phyloP scores from a whole-genome alignment of 441 rosid species.

The Adansonia rubrostipa region DNA sequence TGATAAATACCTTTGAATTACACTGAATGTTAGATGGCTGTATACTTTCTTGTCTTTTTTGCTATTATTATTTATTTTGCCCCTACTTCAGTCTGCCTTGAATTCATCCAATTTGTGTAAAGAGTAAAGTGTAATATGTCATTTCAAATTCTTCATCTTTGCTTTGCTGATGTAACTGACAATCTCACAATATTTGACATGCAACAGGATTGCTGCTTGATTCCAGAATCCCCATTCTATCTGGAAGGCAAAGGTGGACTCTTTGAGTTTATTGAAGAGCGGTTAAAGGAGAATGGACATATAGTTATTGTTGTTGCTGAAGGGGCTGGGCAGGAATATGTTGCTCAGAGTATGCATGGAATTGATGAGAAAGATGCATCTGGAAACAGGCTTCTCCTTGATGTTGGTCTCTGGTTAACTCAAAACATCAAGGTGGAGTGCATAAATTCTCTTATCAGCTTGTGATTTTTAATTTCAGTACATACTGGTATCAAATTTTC shows the following conservation, averaged over 20 bases:
- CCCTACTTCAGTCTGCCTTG: background rate
- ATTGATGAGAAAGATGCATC: slow-evolving; percentile 62
- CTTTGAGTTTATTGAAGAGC: slow-evolving; percentile 61
- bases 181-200: slow-evolving; percentile 31
- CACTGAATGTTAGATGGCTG: slow-evolving; percentile 6
- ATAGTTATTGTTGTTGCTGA: slow-evolving; percentile 69
- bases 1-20: slow-evolving; percentile 5
- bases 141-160: background rate
- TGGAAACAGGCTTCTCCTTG: slow-evolving; percentile 71
- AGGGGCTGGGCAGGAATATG: slow-evolving; percentile 75
- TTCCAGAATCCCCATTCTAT: slow-evolving; percentile 74
- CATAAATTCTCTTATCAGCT: slow-evolving; percentile 16
- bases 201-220: slow-evolving; percentile 81
- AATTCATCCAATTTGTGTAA: background rate
- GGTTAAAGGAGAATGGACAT: slow-evolving; percentile 65
- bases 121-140: background rate
- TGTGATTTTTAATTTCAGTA: slow-evolving; percentile 17
- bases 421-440: slow-evolving; percentile 63
- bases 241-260: slow-evolving; percentile 74
- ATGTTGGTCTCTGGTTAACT: slow-evolving; percentile 73
- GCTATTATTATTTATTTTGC: background rate
- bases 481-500: slow-evolving; percentile 1
- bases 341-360: slow-evolving; percentile 56
- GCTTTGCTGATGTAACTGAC: background rate
- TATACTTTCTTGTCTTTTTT: background rate